These are phyloP conservation scores for Collybia mongolica DNA, from an alignment of 768 basidiomycete species.

Conservation along the genomic window DNA sequence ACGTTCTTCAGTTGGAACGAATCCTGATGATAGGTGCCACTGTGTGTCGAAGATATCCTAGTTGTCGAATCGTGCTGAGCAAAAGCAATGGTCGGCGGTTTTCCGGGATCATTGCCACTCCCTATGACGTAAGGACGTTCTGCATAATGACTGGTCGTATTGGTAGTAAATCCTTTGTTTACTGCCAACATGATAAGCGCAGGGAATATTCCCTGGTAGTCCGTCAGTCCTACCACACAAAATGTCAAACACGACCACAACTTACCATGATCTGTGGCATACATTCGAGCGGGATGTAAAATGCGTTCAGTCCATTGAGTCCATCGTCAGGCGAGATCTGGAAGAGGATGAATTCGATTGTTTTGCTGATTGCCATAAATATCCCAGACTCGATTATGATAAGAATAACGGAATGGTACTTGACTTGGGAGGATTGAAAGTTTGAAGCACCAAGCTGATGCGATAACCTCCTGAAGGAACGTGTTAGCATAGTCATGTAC, in stretches of 20 bases:
- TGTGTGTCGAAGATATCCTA: no score
- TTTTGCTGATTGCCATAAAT: background rate
- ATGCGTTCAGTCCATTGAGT: background rate
- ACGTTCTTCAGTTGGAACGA: no score
- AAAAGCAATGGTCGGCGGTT: no score
- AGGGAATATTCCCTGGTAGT: background rate
- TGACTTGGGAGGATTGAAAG: no score
- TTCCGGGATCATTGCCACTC: no score
- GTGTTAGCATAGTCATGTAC: no score
- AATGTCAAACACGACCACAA: background rate
- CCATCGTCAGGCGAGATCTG: background rate
- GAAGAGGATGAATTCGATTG: background rate
- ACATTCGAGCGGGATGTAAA: background rate
- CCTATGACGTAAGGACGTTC: no score
- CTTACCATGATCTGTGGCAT: background rate
- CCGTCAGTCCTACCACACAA: background rate
- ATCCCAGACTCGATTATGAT: background rate
- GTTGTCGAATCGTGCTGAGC: no score
- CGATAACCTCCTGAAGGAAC: no score
- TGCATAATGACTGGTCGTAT: no score
- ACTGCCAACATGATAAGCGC: background rate
- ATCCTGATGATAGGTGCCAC: no score
- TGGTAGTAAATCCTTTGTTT: background rate
- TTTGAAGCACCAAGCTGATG: no score
- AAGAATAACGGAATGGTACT: background rate